phyloP scores from a whole-genome alignment of 2,329 filamentous ascomycete species.

The Thelonectria olida region DNA sequence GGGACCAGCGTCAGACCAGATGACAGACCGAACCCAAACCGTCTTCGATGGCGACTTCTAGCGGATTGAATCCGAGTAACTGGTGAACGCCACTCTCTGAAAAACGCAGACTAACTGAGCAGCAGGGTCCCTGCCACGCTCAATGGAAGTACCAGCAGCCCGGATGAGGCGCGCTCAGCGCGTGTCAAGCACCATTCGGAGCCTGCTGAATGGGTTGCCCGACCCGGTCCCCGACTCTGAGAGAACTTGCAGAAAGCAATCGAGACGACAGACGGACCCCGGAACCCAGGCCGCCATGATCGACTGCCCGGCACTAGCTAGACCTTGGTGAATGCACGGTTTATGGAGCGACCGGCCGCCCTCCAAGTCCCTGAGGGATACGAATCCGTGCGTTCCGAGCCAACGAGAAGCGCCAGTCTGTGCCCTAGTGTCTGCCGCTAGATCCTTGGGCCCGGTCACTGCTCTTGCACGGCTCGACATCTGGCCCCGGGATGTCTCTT shows the following conservation, averaged over 20 bases:
- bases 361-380: background rate
- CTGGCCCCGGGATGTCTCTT: background rate
- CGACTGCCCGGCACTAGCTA: background rate
- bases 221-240: too few relatives aligned
- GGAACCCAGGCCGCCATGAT: background rate
- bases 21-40: background rate
- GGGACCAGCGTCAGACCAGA: background rate
- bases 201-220: too few relatives aligned
- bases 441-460: background rate
- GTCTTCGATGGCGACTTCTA: background rate
- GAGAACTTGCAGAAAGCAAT: background rate
- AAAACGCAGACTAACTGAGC: background rate
- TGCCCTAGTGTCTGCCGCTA: constrained; percentile 5
- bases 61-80: constrained; percentile 1
- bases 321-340: background rate
- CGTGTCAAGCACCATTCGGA: background rate
- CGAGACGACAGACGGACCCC: background rate
- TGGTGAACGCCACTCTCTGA: constrained; percentile 2
- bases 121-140: too few relatives aligned
- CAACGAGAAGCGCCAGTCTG: background rate
- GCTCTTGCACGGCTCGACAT: too few relatives aligned
- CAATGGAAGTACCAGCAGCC: background rate
- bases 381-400: constrained; percentile 3
- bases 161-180: background rate
- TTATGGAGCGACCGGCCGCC: background rate